phyloP scores from a whole-genome alignment of 495 filamentous ascomycete species.

The Choiromyces venosus region DNA sequence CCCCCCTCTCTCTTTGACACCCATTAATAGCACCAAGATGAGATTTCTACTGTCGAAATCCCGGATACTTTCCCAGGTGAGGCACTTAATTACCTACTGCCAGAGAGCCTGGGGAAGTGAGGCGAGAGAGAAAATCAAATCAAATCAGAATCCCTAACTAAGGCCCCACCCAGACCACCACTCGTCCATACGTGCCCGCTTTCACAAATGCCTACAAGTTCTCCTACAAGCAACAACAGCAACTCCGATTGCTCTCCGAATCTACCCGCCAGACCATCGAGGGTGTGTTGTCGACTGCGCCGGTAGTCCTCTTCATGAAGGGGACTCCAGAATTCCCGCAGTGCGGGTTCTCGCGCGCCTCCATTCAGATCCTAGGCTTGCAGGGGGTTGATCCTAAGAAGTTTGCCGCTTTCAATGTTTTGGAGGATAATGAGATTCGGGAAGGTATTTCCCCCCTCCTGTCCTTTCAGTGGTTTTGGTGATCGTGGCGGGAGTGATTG shows the following conservation, averaged over 20 bases:
- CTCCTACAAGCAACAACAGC: slow-evolving; percentile 23
- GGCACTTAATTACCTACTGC: background rate
- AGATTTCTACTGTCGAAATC: slow-evolving; percentile 18
- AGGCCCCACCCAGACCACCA: slow-evolving; percentile 8
- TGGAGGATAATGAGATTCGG: slow-evolving; percentile 82
- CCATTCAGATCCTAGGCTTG: slow-evolving; percentile 85
- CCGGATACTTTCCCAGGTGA: slow-evolving; percentile 22
- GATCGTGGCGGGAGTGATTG: background rate
- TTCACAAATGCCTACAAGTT: slow-evolving; percentile 16
- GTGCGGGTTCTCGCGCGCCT: slow-evolving; percentile 93
- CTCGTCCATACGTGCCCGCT: slow-evolving; percentile 22
- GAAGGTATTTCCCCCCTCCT: slow-evolving; percentile 57
- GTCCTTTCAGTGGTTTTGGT: background rate
- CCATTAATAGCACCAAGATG: slow-evolving; percentile 7
- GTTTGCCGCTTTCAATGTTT: slow-evolving; percentile 92
- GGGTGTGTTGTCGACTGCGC: slow-evolving; percentile 73
- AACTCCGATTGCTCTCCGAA: slow-evolving; percentile 65
- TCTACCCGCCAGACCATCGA: slow-evolving; percentile 76
- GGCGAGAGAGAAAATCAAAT: background rate
- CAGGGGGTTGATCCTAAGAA: slow-evolving; percentile 96
- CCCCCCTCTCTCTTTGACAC: background rate
- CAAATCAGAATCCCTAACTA: slow-evolving; percentile 7
- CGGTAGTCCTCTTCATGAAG: slow-evolving; percentile 98
- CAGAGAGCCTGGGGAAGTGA: slow-evolving; percentile 4
- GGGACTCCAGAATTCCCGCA: slow-evolving; percentile 96